Base-by-base conservation (phyloP, 345 rosid species). In the Linum tenue region DNA sequence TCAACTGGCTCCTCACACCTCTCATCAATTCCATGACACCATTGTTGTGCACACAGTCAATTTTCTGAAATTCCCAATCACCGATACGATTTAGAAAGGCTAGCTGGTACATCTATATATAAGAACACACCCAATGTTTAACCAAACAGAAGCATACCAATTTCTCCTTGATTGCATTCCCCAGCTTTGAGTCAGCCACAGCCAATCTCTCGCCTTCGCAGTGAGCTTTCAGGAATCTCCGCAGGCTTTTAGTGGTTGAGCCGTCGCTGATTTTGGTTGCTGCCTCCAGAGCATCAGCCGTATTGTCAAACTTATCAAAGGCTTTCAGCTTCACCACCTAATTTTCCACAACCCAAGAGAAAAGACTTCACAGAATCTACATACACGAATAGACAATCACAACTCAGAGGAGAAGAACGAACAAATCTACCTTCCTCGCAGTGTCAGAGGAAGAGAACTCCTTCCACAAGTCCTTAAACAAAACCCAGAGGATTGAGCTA, bases 181-280 rank as follows among this genome's bases (percentile, higher is more conserved):
- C 97, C 63, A 92, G 97, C 78, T 88, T 92, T 0, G 98, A 90
- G 73, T 90, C 97, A 69, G 90, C 96, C 10, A 92, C 94, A 22
- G 73, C 98, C 39, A 92, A 66, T 2, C 67, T 70, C 70, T 92
- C 94, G 37, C 90, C 94, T 5, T 73, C 77, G 67, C 96, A 92
- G 64, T 92, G 85, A 16, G 81, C 68, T 1, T 80, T 79, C 76
- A 92, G 72, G 72, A 92, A 92, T 58, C 90, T 90, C 10, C 97
- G 81, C 10, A 90, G 81, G 74, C 89, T 83, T 64, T 88, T 88
- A 81, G 84, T 81, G 6, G 97, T 78, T 39, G 86, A 40, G 65
- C 97, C 81, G 40, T 92, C 97, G 15, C 85, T 75, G 66, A 88
- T 69, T 35, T 86, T 81, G 0, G 97, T 85, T 0, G 85, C 84